Evolutionary conservation across 305 asterid genomes (phyloP), one percentile per base, ranked within the genome.

Genomic region (Plantago lanceolata): DNA sequence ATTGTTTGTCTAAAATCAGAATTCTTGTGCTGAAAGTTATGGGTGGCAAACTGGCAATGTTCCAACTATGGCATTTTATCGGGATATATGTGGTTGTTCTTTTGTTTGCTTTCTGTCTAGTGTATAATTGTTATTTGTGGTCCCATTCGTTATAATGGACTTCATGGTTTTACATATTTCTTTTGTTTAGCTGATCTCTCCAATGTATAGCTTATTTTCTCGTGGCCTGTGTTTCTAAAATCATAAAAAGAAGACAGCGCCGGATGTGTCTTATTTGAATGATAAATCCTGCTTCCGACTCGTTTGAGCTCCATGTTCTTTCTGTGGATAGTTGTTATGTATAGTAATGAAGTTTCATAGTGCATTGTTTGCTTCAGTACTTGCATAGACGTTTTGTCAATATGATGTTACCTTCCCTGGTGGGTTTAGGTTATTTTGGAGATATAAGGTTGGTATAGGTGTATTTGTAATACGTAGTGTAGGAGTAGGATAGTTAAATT

Each of bases 71-170:
- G 45, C 45, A 40, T 40, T 40, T 12, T 40, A 11, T 33, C 9
- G 2, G 40, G 40, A 33, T 33, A 33, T 33, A 7, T 24, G 28
- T 24, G 28, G 28, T 24, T 24, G 2, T 24, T 33, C 7, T 33
- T 33, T 7, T 8, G 9, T 33, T 33, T 33, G 0, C 9, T 5
- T 33, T 0, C 40, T 33, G 9, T 33, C 11, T 33, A 33, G 40
- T 33, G 40, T 33, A 8, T 33, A 2, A 49, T 0, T 50, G 56
- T 50, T 49, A 18, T 18, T 8, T 18, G 29, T 50, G 35, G 29
- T 19, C 50, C 18, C n/a, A 24, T 64, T 47, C 60, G 56, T 57
- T 16, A 48, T 35, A 15, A 47, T 13, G 29, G 57, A 63, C 8
- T 56, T 21, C 16, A 4, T 13, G 26, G 28, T 45, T 26, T 40